Evolutionary conservation across 1,284 basidiomycete species (phyloP), one percentile per base, ranked within the genome.

Genomic region (Malassezia furfur): DNA sequence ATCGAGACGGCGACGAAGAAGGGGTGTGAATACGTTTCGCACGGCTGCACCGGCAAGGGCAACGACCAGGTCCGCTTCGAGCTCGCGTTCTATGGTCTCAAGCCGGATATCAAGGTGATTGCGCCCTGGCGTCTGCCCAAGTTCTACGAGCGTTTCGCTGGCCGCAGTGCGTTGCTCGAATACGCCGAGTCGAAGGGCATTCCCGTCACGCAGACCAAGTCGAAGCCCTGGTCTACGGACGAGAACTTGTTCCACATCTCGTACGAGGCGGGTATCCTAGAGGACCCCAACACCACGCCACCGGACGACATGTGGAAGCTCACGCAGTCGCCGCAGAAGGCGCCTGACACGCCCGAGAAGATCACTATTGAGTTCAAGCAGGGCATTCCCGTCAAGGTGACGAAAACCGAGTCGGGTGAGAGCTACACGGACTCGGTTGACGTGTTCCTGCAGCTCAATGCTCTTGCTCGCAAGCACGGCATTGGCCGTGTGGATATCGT

Each of bases 181-280:
- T 99, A 86, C 72, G 94, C 93, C 40, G 84, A 84, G 21, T 80
- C 88, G 74, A 90, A 91, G 78, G 79, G 83, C 51, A 96, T 98
- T 65, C 90, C 91, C 55, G 91, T 98, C 58, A 82, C 85, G 64
- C 93, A 99, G 79, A 99, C 93, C 56, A 84, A 88, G 40, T 83
- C 91, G 59, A 96, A 98, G 80, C 93, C 94, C 35, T 99, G 94
- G 94, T 96, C 91, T 10, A 99, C 93, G 14, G 71, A 74, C 77
- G 94, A 96, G 79, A 98, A 98, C 80, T 81, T 98, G 54, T 96
- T 94, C 85, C 93, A 99, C 81, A 98, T 96, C 77, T 98, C 91
- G 21, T 98, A 96, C 79, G 93, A 99, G 78, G 93, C 93, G 31
- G 93, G 93, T 55, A 96, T 98, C 76, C 85, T 98, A 63, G 94